Conservation (phyloP, 106 monocot genomes). For the Acorus calamus region DNA sequence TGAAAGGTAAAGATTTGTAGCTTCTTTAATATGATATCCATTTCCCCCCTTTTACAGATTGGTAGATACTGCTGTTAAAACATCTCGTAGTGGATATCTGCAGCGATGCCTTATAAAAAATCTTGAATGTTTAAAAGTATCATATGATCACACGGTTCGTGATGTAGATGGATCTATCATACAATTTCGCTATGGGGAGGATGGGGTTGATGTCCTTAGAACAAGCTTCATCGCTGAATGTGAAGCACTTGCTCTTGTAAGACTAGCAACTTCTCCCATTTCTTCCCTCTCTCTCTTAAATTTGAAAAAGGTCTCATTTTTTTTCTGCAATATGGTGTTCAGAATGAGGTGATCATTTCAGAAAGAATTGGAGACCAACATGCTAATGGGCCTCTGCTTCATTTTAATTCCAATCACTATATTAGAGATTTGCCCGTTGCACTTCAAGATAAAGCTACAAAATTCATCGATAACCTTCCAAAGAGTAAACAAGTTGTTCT, state of each 20-base stretch:
- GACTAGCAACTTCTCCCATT: neutral
- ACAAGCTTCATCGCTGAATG: conserved; percentile 68
- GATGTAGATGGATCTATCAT: conserved; percentile 88
- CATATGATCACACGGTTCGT: conserved; percentile 88
- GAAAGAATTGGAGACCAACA: conserved; percentile 25
- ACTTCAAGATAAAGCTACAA: conserved; percentile 31
- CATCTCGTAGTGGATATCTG: conserved; percentile 94
- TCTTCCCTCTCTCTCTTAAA: neutral
- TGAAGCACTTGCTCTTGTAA: conserved; percentile 52
- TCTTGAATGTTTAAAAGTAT: conserved; percentile 85
- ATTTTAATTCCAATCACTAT: conserved; percentile 34
- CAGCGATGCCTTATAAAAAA: conserved; percentile 89
- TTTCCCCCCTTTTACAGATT: conserved; percentile 34
- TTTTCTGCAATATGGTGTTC: conserved; percentile 10
- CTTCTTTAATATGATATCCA: neutral
- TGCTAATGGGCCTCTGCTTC: conserved; percentile 10
- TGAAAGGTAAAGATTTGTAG: too few relatives aligned
- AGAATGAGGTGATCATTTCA: conserved; percentile 57
- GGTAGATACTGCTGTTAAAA: conserved; percentile 94
- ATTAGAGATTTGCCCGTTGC: conserved; percentile 40
- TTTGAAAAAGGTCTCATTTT: neutral
- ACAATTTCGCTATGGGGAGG: conserved; percentile 87
- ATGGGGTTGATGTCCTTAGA: conserved; percentile 92
- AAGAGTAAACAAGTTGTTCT: conserved; percentile 12
- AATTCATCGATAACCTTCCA: conserved; percentile 13